Base-by-base conservation (phyloP, 2,329 filamentous ascomycete species). In the Aspergillus aculeatinus region DNA sequence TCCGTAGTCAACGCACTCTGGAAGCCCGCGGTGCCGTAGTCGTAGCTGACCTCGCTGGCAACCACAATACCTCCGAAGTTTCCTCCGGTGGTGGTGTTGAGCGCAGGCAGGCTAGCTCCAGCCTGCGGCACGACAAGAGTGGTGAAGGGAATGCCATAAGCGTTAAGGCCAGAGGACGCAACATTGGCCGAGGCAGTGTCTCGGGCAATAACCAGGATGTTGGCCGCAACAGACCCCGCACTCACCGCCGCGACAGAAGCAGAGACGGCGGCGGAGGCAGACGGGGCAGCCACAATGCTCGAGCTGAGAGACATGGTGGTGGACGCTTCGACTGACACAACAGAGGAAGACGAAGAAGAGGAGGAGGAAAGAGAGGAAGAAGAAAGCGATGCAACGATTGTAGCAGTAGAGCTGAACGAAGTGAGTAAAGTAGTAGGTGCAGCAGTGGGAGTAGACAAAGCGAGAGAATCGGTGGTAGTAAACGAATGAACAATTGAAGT, bases 41-140 rank as follows among this genome's bases (percentile, higher is more conserved):
- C 77, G 68, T 86, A 86, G 54, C 80, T 79, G 33, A 86, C 81
- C 67, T 83, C 81, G 61, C 79, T 77, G 21, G 83, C 70, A 56
- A 84, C 73, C 21, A 88, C 78, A 67, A 88, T 85, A 52, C 83
- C 84, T 23, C 84, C 85, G 66, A 82, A 87, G 69, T 85, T 86
- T 61, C 85, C 85, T 55, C 76, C 71, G 0, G 74, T 65, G 2
- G 79, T 79, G 12, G 76, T 75, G 66, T 83, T 86, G 33, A 88
- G 77, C 0, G 72, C 62, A 1, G 85, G 85, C 29, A 88, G 79
- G 19, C 74, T 65, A 5, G 78, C 73, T 14, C 85, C 85, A 6
- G 69, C 66, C 65, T 83, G 76, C 7, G 84, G 84, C n/a, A 88
- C 83, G 21, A 82, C 64, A 11, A 86, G 67, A 5, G 80, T 77